phyloP scores from a whole-genome alignment of 164 flowering plant species.

The Aristolochia fimbriata region DNA sequence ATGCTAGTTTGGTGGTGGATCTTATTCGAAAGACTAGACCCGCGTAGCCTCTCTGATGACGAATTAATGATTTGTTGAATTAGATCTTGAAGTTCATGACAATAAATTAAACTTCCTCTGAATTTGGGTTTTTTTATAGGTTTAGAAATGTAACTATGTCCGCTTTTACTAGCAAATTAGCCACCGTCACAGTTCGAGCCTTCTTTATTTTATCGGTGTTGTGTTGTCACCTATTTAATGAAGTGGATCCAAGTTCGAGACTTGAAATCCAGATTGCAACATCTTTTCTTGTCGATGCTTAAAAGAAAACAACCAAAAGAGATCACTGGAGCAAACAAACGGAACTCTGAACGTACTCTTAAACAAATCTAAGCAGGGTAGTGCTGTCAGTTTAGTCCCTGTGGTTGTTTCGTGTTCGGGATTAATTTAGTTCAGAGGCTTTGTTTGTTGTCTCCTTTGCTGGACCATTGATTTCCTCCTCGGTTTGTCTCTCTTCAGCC shows the following conservation, averaged over 20 bases:
- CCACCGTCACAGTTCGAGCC: no score
- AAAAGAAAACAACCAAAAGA: no score
- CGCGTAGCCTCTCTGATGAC: no score
- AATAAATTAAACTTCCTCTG: no score
- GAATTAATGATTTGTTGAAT: no score
- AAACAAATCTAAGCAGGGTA: constrained; percentile 22
- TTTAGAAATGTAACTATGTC: no score
- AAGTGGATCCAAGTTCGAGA: constrained; percentile 29
- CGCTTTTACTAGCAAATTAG: no score
- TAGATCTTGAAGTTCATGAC: no score
- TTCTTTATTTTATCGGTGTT: constrained; percentile 14
- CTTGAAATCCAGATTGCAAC: constrained; percentile 32
- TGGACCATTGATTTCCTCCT: constrained; percentile 35
- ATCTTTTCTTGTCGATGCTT: constrained; percentile 13
- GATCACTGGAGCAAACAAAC: constrained; percentile 8
- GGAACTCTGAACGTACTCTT: constrained; percentile 18
- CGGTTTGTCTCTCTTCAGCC: no score
- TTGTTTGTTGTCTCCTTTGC: constrained; percentile 27
- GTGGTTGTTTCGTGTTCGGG: constrained; percentile 32
- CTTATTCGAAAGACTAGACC: no score
- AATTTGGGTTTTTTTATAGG: no score
- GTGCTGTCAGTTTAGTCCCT: constrained; percentile 52
- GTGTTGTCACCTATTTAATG: constrained; percentile 5
- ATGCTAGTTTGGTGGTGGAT: no score
- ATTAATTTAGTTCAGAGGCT: constrained; percentile 34